Percentiles rank a stretch among this genome's conserved stretches.
phyloP scores from a whole-genome alignment of 305 asterid genomes.

The Fraxinus nigra region DNA sequence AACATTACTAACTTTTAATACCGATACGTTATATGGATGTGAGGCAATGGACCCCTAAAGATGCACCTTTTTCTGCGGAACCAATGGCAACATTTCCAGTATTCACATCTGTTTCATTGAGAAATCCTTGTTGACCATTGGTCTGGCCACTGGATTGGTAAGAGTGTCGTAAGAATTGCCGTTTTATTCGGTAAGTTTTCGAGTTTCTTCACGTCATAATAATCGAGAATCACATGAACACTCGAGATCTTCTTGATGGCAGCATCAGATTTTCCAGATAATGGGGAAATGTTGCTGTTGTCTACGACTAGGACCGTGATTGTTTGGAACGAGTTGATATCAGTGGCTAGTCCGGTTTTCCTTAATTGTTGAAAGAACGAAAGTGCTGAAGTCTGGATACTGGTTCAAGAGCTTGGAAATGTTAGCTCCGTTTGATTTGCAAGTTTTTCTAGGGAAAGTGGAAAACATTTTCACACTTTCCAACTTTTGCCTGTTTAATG shows the following conservation, averaged over 20 bases:
- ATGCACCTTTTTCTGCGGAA: constrained; percentile 44
- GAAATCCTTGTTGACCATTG: constrained; percentile 42
- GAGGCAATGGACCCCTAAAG: constrained; percentile 27
- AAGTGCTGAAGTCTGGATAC: constrained; percentile 44
- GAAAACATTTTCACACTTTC: too few species aligned
- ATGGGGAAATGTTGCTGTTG: constrained; percentile 36
- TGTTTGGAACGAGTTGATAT: constrained; percentile 46
- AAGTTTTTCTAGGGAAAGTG: too few species aligned
- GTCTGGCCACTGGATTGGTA: constrained; percentile 56
- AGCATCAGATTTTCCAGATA: constrained; percentile 28
- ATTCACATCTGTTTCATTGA: constrained; percentile 35
- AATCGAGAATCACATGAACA: constrained; percentile 60
- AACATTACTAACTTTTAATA: constrained; percentile 41
- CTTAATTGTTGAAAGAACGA: constrained; percentile 39
- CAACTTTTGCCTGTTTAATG: too few species aligned
- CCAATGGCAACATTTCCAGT: constrained; percentile 28
- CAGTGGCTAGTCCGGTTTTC: constrained; percentile 39
- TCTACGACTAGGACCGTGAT: constrained; percentile 56
- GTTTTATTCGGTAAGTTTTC: constrained; percentile 28
- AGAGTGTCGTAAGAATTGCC: constrained; percentile 42
- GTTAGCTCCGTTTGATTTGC: too few species aligned
- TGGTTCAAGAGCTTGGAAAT: constrained; percentile 45
- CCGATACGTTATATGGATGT: constrained; percentile 43
- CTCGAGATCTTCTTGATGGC: constrained; percentile 36
- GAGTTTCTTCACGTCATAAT: constrained; percentile 42